phyloP scores from a whole-genome alignment of 352 stramenopile species.

The Phytophthora pinifolia region DNA sequence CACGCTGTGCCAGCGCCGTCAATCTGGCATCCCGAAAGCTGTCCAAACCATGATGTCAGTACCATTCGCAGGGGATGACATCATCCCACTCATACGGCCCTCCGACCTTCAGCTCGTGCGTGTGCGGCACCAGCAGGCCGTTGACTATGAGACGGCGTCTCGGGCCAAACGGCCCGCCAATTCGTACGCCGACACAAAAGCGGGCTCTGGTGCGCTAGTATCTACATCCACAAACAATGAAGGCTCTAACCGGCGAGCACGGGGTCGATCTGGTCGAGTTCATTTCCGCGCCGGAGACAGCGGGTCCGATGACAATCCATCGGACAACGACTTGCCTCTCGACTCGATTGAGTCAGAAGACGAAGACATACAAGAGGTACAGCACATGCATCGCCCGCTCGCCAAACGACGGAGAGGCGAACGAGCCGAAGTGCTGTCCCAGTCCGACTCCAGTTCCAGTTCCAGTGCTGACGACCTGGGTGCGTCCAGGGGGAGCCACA shows the following conservation, averaged over 20 bases:
- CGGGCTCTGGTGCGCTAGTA: not conserved
- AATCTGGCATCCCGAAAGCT: not conserved
- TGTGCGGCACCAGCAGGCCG: not conserved
- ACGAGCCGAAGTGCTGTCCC: not conserved
- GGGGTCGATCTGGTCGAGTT: not conserved
- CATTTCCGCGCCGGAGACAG: not conserved
- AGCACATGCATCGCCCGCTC: slow-evolving; percentile 1
- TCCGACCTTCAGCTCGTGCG: not conserved
- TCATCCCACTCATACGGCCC: not conserved
- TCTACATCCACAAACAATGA: too few species aligned
- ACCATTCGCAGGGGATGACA: not conserved
- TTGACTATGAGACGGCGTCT: not conserved
- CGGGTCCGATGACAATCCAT: too few species aligned
- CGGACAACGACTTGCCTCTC: too few species aligned
- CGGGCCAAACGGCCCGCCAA: not conserved
- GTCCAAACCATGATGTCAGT: not conserved
- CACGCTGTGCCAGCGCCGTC: not conserved
- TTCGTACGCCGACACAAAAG: not conserved
- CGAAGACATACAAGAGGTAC: not conserved
- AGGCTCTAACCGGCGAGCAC: not conserved
- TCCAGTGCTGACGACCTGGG: not conserved
- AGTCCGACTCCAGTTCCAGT: not conserved
- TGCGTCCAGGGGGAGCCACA: not conserved
- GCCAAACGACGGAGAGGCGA: not conserved
- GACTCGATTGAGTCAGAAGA: not conserved